Conservation (phyloP, 1,284 basidiomycete species). For the Rhodotorula sp. region DNA sequence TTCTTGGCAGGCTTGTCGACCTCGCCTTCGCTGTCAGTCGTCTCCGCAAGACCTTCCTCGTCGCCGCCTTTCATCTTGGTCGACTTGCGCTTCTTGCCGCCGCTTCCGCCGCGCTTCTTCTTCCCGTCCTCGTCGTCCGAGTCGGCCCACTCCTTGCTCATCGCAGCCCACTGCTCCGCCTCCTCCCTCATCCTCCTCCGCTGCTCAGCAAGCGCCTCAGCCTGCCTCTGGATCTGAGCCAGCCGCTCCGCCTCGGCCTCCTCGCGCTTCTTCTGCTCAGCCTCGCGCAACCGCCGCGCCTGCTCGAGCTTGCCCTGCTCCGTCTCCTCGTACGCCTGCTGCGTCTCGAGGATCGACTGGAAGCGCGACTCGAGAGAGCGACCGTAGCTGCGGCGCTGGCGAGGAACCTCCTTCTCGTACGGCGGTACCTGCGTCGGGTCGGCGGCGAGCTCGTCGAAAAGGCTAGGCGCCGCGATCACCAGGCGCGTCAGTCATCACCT, state of each 20-base stretch:
- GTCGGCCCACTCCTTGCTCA: slow-evolving; percentile 63
- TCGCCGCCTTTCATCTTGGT: slow-evolving; percentile 67
- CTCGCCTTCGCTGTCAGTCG: slow-evolving; percentile 42
- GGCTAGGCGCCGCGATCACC: slow-evolving; percentile 52
- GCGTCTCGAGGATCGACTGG: slow-evolving; percentile 65
- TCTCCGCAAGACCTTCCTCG: slow-evolving; percentile 44
- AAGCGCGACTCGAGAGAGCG: slow-evolving; percentile 76
- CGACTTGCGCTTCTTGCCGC: slow-evolving; percentile 34
- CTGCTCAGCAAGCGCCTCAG: slow-evolving; percentile 69
- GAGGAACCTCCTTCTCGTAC: slow-evolving; percentile 79
- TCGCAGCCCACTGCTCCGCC: slow-evolving; percentile 56
- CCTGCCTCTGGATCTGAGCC: slow-evolving; percentile 61
- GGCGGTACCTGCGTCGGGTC: slow-evolving; percentile 70
- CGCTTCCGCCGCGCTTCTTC: slow-evolving; percentile 46
- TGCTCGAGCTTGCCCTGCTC: slow-evolving; percentile 56
- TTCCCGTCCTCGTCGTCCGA: slow-evolving; percentile 65
- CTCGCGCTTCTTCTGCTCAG: slow-evolving; percentile 44
- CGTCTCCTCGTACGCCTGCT: slow-evolving; percentile 71
- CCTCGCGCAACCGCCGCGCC: slow-evolving; percentile 56
- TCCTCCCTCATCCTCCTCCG: slow-evolving; percentile 72
- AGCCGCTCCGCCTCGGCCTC: slow-evolving; percentile 64
- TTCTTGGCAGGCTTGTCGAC: slow-evolving; percentile 20
- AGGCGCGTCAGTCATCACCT: neutral
- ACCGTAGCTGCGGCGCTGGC: slow-evolving; percentile 82
- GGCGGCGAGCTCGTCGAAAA: slow-evolving; percentile 75